These are phyloP conservation scores for Leishmania guyanensis DNA, from an alignment of 208 protist genomes.

Conservation along the genomic window DNA sequence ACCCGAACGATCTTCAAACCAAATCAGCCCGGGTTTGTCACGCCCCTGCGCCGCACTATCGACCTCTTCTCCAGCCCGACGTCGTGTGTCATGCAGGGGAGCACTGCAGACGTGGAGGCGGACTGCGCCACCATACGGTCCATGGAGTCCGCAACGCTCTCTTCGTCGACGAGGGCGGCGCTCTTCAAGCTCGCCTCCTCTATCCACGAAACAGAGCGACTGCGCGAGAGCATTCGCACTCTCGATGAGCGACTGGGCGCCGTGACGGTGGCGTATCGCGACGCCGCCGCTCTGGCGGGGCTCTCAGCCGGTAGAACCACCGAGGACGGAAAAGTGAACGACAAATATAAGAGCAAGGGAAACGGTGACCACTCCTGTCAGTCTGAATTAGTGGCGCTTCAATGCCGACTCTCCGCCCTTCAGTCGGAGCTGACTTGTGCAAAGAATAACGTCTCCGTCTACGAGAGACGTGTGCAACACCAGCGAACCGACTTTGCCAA, in stretches of 20 bases:
- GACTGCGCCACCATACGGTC: constrained; percentile 37
- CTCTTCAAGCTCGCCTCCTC: constrained; percentile 17
- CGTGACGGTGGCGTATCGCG: constrained; percentile 3
- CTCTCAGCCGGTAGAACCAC: not conserved
- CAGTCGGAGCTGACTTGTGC: not conserved
- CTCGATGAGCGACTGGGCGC: constrained; percentile 6
- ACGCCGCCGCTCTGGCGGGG: too few relatives aligned
- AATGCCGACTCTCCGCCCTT: not conserved
- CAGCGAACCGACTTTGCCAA: not conserved
- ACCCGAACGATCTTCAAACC: constrained; percentile 58
- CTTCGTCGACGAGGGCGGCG: not conserved
- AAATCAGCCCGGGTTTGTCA: constrained; percentile 27
- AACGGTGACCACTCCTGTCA: not conserved
- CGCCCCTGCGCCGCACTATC: constrained; percentile 49
- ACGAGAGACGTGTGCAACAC: not conserved
- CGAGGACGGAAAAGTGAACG: not conserved
- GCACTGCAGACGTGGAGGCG: constrained; percentile 38
- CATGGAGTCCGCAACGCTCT: constrained; percentile 24
- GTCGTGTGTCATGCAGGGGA: constrained; percentile 67
- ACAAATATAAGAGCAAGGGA: not conserved
- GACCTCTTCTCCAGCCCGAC: constrained; percentile 81
- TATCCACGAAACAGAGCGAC: not conserved
- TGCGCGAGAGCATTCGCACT: not conserved
- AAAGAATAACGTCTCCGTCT: not conserved
- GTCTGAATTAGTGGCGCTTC: constrained; percentile 9